Base-by-base conservation (phyloP, 306 rosid species). In the Prinsepia uniflora region DNA sequence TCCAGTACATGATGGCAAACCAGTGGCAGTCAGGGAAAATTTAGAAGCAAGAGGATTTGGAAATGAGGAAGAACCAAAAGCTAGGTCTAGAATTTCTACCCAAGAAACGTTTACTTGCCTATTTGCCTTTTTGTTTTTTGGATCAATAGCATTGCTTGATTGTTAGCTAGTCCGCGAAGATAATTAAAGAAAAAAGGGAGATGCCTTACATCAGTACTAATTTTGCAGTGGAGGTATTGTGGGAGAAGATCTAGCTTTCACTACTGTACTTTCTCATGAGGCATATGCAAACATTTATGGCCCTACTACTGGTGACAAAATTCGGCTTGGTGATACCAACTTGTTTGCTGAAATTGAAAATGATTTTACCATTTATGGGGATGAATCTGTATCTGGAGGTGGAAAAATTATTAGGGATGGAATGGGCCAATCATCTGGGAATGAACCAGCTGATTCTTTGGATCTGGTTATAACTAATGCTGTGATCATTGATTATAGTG, bases 391-490 rank as follows among this genome's bases (percentile, higher is more conserved):
- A 47, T 94, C 90, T 76, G 99, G 99, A 76, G 99, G 97, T 67
- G 99, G 99, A 42, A 94, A 94, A 84, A 92, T 84, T 54, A 80
- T 91, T 70, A 86, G 99, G 79, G 99, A 91, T 22, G 99, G 99
- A 77, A 87, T 94, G 92, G 97, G 97, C 66, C 99, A 94, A 81
- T 81, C 86, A 17, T 83, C 85, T 39, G 87, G 95, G 76, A 78
- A 71, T 63, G 46, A 60, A 65, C 76, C 84, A 17, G 79, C 69
- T 70, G 59, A 0, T 24, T 74, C 87, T 64, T 78, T 94, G 71
- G 99, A 94, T 84, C 86, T 91, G 53, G 97, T 94, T 54, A 86
- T 91, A 79, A 91, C 99, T 73, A 91, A 87, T 81, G 95, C 91
- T 34, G 82, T 94, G 72, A 74, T 94, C 17, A 78, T 94, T 71